phyloP scores from a whole-genome alignment of 352 stramenopile genomes.

The Phytophthora podocarpi region DNA sequence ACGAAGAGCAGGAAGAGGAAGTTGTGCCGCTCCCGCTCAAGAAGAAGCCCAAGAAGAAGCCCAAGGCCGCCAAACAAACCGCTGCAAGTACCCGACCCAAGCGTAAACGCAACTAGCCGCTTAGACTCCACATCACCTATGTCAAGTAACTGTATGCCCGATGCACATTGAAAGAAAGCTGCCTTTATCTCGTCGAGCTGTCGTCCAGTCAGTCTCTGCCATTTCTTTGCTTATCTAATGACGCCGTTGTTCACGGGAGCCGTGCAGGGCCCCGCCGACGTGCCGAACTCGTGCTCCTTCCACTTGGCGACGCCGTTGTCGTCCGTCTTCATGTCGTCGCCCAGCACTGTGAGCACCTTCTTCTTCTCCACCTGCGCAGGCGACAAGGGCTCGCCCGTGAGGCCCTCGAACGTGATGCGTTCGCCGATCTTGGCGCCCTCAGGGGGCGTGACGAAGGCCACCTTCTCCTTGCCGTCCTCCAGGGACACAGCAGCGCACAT shows the following conservation, averaged over 20 bases:
- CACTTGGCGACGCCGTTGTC: slow-evolving; percentile 78
- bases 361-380: slow-evolving; percentile 90
- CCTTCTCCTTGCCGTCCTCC: slow-evolving; percentile 78
- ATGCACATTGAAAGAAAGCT: slow-evolving; percentile 3
- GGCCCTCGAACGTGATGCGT: slow-evolving; percentile 71
- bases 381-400: slow-evolving; percentile 75
- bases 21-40: slow-evolving; percentile 53
- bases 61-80: slow-evolving; percentile 28
- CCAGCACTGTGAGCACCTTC: slow-evolving; percentile 82
- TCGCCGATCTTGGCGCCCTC: slow-evolving; percentile 75
- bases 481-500: slow-evolving; percentile 80
- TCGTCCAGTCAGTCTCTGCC: not conserved
- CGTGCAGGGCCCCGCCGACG: slow-evolving; percentile 75
- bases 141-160: not conserved
- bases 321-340: slow-evolving; percentile 86
- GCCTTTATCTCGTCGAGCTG: not conserved
- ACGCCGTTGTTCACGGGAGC: slow-evolving; percentile 73
- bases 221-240: slow-evolving; percentile 65
- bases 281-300: slow-evolving; percentile 81
- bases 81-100: slow-evolving; percentile 30
- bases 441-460: slow-evolving; percentile 87
- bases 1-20: slow-evolving; percentile 35
- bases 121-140: too few species aligned
- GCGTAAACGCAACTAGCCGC: slow-evolving; percentile 47
- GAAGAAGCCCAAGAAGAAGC: slow-evolving; percentile 47